Evolutionary conservation across 768 basidiomycete species (phyloP).

Genomic region (Mrakia blollopis): DNA sequence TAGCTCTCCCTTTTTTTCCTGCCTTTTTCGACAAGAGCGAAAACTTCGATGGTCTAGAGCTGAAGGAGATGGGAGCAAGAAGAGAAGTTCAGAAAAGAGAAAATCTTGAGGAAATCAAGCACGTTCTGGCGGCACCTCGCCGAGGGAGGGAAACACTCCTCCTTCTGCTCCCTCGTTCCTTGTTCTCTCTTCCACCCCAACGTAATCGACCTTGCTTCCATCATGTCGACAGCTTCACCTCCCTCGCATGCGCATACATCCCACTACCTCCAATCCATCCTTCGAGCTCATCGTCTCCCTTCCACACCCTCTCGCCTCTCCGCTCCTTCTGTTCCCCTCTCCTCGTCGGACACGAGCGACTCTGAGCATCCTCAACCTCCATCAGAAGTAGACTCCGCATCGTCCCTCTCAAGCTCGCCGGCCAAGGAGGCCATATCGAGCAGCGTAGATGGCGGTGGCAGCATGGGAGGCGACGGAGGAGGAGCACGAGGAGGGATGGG

Average conservation of each 20-base stretch:
- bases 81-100: no score
- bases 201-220: background rate
- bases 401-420: constrained; percentile 2
- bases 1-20: no score
- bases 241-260: constrained; percentile 6
- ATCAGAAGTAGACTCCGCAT: background rate
- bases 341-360: background rate
- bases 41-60: no score
- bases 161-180: background rate
- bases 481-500: background rate
- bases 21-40: no score
- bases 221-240: constrained; percentile 5
- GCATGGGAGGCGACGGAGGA: background rate
- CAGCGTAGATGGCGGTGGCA: background rate
- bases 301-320: background rate
- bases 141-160: no score
- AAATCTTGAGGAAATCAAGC: no score
- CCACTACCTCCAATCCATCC: constrained; percentile 22
- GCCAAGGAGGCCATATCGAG: background rate
- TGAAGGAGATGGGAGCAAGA: no score
- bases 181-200: background rate
- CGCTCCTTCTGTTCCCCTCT: background rate
- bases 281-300: background rate
- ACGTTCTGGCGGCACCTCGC: no score
- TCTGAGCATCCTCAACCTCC: background rate